Percentiles rank a stretch among this genome's conserved stretches.
Conservation (phyloP, 1,284 basidiomycete genomes). For the Gymnopus androsaceus region DNA sequence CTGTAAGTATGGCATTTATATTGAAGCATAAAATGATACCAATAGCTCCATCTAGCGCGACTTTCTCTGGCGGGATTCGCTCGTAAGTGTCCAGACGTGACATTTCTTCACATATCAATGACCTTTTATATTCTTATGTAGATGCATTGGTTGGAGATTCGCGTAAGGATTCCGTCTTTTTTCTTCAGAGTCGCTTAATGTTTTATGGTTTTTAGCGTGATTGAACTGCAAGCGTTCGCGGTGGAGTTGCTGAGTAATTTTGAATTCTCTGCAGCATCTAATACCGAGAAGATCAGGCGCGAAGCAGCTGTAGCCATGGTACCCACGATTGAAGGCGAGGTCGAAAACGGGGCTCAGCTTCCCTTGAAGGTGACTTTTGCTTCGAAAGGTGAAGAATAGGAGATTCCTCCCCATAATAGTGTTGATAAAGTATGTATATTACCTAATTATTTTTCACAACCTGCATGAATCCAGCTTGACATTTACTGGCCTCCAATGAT, state of each 20-base stretch:
- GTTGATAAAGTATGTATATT: no score
- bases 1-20: slow-evolving; percentile 39
- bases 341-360: slow-evolving; percentile 46
- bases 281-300: slow-evolving; percentile 39
- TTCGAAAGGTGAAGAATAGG: background rate
- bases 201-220: slow-evolving; percentile 28
- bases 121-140: slow-evolving; percentile 46
- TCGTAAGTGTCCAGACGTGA: background rate
- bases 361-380: slow-evolving; percentile 42
- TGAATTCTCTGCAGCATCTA: slow-evolving; percentile 43
- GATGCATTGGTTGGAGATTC: slow-evolving; percentile 55
- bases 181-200: background rate
- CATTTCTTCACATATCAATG: slow-evolving; percentile 34
- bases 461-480: no score
- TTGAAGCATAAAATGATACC: no score
- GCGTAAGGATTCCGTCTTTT: slow-evolving; percentile 33
- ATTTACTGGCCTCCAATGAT: no score
- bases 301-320: slow-evolving; percentile 45
- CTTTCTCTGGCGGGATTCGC: no score
- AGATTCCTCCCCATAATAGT: no score
- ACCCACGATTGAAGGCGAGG: slow-evolving; percentile 48
- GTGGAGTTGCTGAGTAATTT: slow-evolving; percentile 50
- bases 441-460: no score
- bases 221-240: slow-evolving; percentile 53
- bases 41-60: no score